Evolutionary conservation across 2,329 filamentous ascomycete species (phyloP).

Genomic region (Fusarium sacchari): DNA sequence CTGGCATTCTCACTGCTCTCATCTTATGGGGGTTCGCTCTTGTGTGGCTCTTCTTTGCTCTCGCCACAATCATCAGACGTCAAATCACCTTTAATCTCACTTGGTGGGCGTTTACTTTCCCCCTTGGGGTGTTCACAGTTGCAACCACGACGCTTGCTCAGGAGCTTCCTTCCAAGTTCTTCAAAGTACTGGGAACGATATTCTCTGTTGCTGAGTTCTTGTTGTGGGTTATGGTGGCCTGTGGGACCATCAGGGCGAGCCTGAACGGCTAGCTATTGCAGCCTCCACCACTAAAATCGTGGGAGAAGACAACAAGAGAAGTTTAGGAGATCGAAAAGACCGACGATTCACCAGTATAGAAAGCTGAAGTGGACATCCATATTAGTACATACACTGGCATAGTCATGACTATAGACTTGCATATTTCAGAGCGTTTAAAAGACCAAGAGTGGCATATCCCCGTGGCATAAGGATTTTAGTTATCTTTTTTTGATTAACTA

Average conservation of each 20-base stretch:
- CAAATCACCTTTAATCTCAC: slow-evolving; percentile 51
- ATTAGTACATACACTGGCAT: not conserved
- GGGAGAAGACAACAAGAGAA: slow-evolving; percentile 1
- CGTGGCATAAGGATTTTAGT: fast-evolving
- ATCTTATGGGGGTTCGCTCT: slow-evolving; percentile 50
- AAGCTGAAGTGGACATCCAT: not conserved
- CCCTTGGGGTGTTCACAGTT: slow-evolving; percentile 49
- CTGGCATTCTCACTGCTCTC: slow-evolving; percentile 55
- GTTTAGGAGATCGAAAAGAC: not conserved
- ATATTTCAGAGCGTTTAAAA: not conserved
- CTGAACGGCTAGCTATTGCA: slow-evolving; percentile 21
- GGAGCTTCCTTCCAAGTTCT: slow-evolving; percentile 47
- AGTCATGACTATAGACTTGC: not conserved
- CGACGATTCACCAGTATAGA: not conserved
- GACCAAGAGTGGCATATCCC: fast-evolving
- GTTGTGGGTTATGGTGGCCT: slow-evolving; percentile 32
- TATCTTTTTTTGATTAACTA: fast-evolving
- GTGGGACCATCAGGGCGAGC: slow-evolving; percentile 13
- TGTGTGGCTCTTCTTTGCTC: slow-evolving; percentile 49
- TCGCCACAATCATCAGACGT: slow-evolving; percentile 43
- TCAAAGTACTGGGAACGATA: slow-evolving; percentile 44
- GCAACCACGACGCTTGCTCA: slow-evolving; percentile 45
- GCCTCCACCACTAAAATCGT: not conserved
- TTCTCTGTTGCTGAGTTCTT: slow-evolving; percentile 30
- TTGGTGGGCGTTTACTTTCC: slow-evolving; percentile 54